Evolutionary conservation across 257 asterid species (phyloP).

Genomic region (Jacaranda copaia): DNA sequence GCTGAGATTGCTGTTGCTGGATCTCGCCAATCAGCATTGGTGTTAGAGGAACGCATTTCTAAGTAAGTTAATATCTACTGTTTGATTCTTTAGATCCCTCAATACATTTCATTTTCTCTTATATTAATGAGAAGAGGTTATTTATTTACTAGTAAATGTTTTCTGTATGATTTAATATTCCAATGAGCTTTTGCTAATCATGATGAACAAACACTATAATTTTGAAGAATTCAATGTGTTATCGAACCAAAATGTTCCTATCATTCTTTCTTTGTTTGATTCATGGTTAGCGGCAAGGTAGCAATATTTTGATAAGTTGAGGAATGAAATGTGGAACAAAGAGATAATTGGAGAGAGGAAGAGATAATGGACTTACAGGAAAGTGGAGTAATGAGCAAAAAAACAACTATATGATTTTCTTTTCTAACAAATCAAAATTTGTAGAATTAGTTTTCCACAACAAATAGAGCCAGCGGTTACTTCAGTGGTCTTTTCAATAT

Average conservation of each 20-base stretch:
- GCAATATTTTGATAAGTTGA: background rate
- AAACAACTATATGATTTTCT: background rate
- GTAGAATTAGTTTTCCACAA: background rate
- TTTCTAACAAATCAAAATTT: background rate
- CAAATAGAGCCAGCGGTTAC: background rate
- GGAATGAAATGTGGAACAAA: constrained; percentile 12
- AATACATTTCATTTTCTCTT: background rate
- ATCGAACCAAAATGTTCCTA: background rate
- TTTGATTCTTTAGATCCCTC: constrained; percentile 16
- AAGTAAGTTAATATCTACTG: constrained; percentile 60
- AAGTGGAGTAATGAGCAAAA: background rate
- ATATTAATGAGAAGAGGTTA: background rate
- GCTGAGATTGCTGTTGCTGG: constrained; percentile 47
- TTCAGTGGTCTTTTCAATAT: background rate
- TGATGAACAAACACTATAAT: background rate
- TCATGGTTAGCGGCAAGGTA: background rate
- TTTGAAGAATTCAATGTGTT: background rate
- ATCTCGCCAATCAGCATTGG: constrained; percentile 47
- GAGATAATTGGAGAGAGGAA: background rate
- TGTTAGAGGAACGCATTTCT: constrained; percentile 71
- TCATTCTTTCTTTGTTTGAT: background rate
- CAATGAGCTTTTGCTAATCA: constrained; percentile 22
- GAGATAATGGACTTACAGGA: background rate
- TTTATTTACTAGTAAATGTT: constrained; percentile 12
- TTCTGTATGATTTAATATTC: background rate